Evolutionary conservation across 768 basidiomycete species (phyloP), one percentile per base, ranked within the genome.

Genomic region (Leccinum boreale): DNA sequence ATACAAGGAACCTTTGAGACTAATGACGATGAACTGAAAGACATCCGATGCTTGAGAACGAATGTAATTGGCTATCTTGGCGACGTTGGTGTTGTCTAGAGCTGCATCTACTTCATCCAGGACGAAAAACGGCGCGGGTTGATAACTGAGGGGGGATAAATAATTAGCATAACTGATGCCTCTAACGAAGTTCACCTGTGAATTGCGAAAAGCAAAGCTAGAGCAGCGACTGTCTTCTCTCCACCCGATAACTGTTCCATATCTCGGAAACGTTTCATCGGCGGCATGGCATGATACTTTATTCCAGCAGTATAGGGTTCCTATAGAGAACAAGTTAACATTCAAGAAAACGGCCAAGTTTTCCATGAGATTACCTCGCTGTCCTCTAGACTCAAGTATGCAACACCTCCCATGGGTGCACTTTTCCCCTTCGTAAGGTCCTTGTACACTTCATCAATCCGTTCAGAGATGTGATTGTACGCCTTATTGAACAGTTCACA

Each of bases 271-370:
- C 94, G 90, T 72, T 99, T 99, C 89, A 98, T 96, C 1, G 97
- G 97, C 0, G 97, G 97, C 97, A 98, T 99, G 1, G 96, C 95
- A 68, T 98, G 96, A 70, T 98, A 98, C 73, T 97, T 98, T 77
- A 99, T 92, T 54, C 97, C 93, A 36, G 84, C 86, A 21, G 78
- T 79, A 62, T 94, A 94, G 1, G 92, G 92, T 74, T 92, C 90
- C 90, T 90, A 60, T 52, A 28, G 28, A 56, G 44, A 11, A 48
- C 47, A 14, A n/a, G 36, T 66, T 11, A 60, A 59, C 39, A 39
- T 11, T 4, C 8, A 8, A 29, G 35, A 45, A 51, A 31, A 44
- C 26, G 49, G 1, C 4, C 71, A 70, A 24, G 67, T 72, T 65
- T 74, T 17, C n/a, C n/a, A 33, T 44, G 62, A 82, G 62, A 82